These are phyloP conservation scores for Bocquillonia castaneifolia DNA, from an alignment of 441 rosid species.

Conservation along the genomic window DNA sequence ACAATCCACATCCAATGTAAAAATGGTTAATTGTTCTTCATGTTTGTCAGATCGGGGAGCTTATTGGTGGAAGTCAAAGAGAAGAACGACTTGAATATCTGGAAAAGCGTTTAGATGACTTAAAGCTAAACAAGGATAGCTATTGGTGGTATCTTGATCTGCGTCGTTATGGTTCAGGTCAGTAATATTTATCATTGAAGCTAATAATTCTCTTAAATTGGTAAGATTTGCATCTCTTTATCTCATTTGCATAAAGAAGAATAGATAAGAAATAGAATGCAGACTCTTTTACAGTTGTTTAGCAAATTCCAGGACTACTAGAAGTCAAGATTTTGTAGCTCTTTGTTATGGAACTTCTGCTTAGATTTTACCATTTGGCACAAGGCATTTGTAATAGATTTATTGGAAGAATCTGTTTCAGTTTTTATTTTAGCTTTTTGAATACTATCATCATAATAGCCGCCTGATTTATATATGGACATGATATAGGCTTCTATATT, in stretches of 20 bases:
- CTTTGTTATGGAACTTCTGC: no score
- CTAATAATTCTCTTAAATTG: neutral
- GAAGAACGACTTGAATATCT: constrained; percentile 83
- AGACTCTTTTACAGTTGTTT: neutral
- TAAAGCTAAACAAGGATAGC: constrained; percentile 71
- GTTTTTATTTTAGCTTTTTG: no score
- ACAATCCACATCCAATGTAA: neutral
- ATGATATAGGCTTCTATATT: no score
- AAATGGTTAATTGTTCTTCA: neutral
- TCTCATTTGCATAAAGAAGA: neutral
- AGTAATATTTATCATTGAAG: constrained; percentile 7
- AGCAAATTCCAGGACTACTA: no score
- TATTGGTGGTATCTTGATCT: constrained; percentile 98
- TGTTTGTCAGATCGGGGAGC: constrained; percentile 69
- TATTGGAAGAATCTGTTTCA: no score
- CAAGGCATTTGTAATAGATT: no score
- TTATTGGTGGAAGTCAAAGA: constrained; percentile 98
- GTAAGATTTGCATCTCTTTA: neutral
- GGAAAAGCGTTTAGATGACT: constrained; percentile 70
- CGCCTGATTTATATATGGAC: no score
- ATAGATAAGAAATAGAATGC: neutral
- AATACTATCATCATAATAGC: no score
- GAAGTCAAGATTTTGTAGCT: no score
- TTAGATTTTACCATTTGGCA: no score
- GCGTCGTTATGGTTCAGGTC: constrained; percentile 91